Evolutionary conservation across 805 yeast genomes (phyloP), one percentile per base, ranked within the genome.

Genomic region (Candida maris): DNA sequence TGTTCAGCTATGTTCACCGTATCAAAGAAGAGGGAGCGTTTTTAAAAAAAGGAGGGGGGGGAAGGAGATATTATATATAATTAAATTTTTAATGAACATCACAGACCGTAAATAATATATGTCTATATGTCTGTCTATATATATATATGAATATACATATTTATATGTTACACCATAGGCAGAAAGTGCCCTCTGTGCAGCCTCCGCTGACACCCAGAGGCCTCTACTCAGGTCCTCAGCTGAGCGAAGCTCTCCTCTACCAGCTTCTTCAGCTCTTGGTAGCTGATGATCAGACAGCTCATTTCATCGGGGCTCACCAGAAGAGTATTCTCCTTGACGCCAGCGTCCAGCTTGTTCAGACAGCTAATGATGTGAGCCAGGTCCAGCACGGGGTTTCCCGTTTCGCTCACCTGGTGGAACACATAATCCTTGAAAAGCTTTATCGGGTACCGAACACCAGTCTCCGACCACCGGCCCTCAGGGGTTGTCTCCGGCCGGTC

Each of bases 291-390:
- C 42, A 93, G 65, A 57, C 97, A 88, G 30, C 77, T 81, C 65
- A 79, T 81, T 55, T 87, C 95, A 57, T 89, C 96, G 8, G 82
- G 75, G 22, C 93, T 81, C 1, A 87, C 86, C 35, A 93, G 70
- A 56, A 89, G 65, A 12, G 93, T 62, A 47, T 76, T 79, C 61
- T 93, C 98, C 34, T 85, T 88, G 22, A 82, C 72, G 1, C 97
- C 97, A 5, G 91, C 94, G 56, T 93, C 98, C 46, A 93, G 67
- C 61, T 91, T 93, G 62, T 91, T 91, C 52, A 93, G 65, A 50
- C 83, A 76, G 33, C 77, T 68, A 42, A 93, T 64, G 5, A 88
- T 89, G 57, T 87, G 87, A 1, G 88, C 80, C 49, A 93, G 67
- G 59, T 93, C 96, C 39, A 87, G 64, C 2, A 79, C 75, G 3